A percentile compares a stretch with the other conserved stretches of the same genome.
Evolutionary conservation across 2,329 filamentous ascomycete species (phyloP).

Genomic region (Alternaria atra): DNA sequence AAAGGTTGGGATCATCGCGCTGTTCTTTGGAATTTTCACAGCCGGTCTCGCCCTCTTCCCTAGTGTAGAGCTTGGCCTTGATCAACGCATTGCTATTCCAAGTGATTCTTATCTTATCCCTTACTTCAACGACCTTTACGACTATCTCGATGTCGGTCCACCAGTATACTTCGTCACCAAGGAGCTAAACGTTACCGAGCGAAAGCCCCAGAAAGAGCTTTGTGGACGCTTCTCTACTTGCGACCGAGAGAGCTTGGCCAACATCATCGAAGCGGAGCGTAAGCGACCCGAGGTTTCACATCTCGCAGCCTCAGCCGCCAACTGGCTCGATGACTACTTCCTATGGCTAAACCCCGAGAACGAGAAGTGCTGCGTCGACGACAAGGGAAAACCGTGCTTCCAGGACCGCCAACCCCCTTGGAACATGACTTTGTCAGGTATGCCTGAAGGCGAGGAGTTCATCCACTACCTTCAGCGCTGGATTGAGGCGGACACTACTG

Average conservation of each 20-base stretch:
- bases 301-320: conserved; percentile 86
- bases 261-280: conserved; percentile 91
- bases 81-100: conserved; percentile 93
- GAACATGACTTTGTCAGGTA: conserved; percentile 88
- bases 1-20: conserved; percentile 76
- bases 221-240: conserved; percentile 94
- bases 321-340: conserved; percentile 97
- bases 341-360: conserved; percentile 86
- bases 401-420: conserved; percentile 77
- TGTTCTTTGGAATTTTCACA: conserved; percentile 89
- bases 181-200: conserved; percentile 78
- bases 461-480: conserved; percentile 85
- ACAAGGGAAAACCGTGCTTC: conserved; percentile 75
- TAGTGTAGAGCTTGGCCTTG: conserved; percentile 83
- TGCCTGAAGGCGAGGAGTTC: conserved; percentile 95
- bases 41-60: conserved; percentile 86
- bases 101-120: conserved; percentile 93
- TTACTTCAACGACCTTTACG: conserved; percentile 96
- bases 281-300: conserved; percentile 89
- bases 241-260: conserved; percentile 81
- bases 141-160: conserved; percentile 88
- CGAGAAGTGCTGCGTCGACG: conserved; percentile 76
- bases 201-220: conserved; percentile 80
- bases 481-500: conserved; percentile 79
- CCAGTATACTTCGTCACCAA: conserved; percentile 96